Base-by-base conservation (phyloP, 148 eudicot species). In the Nepenthes mirabilis region DNA sequence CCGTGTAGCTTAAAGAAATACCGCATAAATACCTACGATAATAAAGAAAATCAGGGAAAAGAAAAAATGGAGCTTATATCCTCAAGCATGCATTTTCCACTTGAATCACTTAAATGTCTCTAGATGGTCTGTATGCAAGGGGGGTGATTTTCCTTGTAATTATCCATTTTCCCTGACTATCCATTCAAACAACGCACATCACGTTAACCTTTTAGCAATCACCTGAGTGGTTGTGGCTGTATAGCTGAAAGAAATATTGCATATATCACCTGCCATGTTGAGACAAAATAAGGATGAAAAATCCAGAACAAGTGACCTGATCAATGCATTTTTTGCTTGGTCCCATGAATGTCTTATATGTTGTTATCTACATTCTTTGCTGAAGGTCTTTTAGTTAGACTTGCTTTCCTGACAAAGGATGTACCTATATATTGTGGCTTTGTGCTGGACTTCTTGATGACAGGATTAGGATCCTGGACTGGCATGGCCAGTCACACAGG, bases 151-250 rank as follows among this genome's bases (percentile, higher is more conserved):
- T 57, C 12, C 69, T 66, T 49, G 56, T 65, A 1, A 56, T 57
- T 45, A 65, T 65, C 14, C 68, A 65, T 56, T 65, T 65, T 14
- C 68, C 68, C 69, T 1, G 69, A 66, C 50, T 66, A 57, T 66
- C 69, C 62, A 14, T 66, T 66, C 23, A 23, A 23, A 23, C 23
- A 23, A 23, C 23, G 23, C 34, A 66, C 57, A 13, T 59, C 69
- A 57, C 62, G 60, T 49, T 11, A 49, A 49, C n/a, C 13, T 12
- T 49, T 49, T 12, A 2, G 13, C 52, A 11, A 10, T 49, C 52
- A 10, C 52, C 52, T 49, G 11, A 10, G 48, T 49, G 23, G 23
- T 23, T 23, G 23, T 23, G 6, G 52, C 52, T n/a, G 12, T 11
- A 1, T n/a, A 2, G 52, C 11, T 49, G 1, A 11, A 5, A 5